phyloP scores from a whole-genome alignment of 306 rosid genomes.

The Sechiopsis laciniata region DNA sequence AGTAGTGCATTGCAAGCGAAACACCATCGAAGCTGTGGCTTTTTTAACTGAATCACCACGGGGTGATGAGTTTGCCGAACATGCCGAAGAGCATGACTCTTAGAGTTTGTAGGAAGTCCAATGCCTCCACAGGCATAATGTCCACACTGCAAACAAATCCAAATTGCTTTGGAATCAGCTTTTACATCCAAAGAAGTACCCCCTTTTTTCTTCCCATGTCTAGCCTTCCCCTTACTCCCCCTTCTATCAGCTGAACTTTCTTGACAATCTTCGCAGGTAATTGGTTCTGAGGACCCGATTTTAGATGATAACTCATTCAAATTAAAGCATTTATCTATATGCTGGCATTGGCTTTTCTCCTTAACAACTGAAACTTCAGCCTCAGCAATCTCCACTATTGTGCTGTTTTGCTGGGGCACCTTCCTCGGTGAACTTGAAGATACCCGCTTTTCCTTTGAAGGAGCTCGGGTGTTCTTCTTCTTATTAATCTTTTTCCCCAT shows the following conservation, averaged over 20 bases:
- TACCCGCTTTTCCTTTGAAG: constrained; percentile 49
- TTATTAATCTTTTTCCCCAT: constrained; percentile 78
- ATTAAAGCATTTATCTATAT: constrained; percentile 63
- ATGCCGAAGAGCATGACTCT: constrained; percentile 58
- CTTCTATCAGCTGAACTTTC: constrained; percentile 54
- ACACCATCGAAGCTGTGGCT: constrained; percentile 85
- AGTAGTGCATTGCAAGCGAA: constrained; percentile 59
- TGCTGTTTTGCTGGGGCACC: constrained; percentile 28
- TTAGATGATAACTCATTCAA: constrained; percentile 45
- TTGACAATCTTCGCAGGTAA: constrained; percentile 69
- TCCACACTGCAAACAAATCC: constrained; percentile 92
- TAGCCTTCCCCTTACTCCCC: constrained; percentile 56
- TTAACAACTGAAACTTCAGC: constrained; percentile 39
- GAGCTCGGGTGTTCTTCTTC: constrained; percentile 46
- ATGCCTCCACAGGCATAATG: constrained; percentile 74
- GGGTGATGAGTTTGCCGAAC: constrained; percentile 62
- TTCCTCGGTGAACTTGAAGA: constrained; percentile 30
- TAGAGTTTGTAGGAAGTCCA: constrained; percentile 62
- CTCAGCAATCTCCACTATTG: constrained; percentile 33
- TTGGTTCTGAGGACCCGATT: constrained; percentile 38
- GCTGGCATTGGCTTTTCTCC: constrained; percentile 57
- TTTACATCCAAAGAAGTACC: constrained; percentile 45
- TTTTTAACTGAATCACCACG: constrained; percentile 51
- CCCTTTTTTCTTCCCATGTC: constrained; percentile 67
- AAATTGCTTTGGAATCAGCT: constrained; percentile 58